These are phyloP conservation scores for Hysterium pulicare DNA, from an alignment of 2,329 filamentous ascomycete genomes.

Conservation along the genomic window DNA sequence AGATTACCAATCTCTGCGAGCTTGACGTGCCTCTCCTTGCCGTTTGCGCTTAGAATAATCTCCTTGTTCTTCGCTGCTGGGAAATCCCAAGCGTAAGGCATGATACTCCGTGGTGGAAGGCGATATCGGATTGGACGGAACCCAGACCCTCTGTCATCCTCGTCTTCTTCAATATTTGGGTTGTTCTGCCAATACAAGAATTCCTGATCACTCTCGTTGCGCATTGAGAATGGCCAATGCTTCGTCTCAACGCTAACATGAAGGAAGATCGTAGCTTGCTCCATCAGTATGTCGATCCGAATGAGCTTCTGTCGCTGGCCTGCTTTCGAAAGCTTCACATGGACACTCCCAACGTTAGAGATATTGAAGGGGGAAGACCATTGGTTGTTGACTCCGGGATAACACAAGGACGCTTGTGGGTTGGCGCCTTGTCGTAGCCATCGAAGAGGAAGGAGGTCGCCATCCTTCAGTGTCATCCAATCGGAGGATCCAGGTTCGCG, in stretches of 20 bases:
- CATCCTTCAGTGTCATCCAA: constrained; percentile 70
- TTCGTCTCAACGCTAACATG: constrained; percentile 87
- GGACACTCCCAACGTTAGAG: constrained; percentile 84
- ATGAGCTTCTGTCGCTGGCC: constrained; percentile 87
- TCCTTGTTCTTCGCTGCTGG: constrained; percentile 96
- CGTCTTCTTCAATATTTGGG: constrained; percentile 88
- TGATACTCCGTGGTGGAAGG: constrained; percentile 89
- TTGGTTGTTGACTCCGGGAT: constrained; percentile 89
- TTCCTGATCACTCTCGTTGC: constrained; percentile 94
- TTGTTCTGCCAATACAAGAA: constrained; percentile 96
- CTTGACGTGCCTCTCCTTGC: constrained; percentile 86
- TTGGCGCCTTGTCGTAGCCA: constrained; percentile 79
- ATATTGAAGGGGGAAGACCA: constrained; percentile 99
- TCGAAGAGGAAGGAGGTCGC: constrained; percentile 80
- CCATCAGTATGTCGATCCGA: constrained; percentile 84
- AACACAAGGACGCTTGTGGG: constrained; percentile 90
- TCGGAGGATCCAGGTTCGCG: constrained; percentile 90
- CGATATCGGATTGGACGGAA: constrained; percentile 94
- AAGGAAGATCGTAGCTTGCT: constrained; percentile 89
- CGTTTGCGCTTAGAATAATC: constrained; percentile 74
- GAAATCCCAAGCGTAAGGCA: constrained; percentile 99
- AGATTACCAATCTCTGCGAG: constrained; percentile 94
- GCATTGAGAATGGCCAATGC: constrained; percentile 98
- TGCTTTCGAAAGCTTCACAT: constrained; percentile 89
- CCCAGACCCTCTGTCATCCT: constrained; percentile 73